Evolutionary conservation across 495 filamentous ascomycete genomes (phyloP).

Genomic region (Penicillium roqueforti): DNA sequence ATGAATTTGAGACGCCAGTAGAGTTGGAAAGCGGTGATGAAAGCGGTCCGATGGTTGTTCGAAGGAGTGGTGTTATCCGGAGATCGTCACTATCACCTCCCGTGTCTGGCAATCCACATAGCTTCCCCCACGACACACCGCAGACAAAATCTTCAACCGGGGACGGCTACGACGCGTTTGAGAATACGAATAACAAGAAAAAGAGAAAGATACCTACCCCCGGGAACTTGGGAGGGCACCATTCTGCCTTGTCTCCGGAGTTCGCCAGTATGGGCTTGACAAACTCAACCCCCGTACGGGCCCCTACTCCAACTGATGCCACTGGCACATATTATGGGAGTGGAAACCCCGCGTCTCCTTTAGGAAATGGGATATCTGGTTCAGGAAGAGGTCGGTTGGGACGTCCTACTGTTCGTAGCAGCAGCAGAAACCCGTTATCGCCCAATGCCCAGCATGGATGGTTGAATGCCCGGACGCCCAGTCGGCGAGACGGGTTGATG

Average conservation of each 20-base stretch:
- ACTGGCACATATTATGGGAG: constrained; percentile 56
- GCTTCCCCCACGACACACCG: constrained; percentile 16
- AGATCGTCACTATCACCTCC: constrained; percentile 36
- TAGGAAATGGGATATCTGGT: constrained; percentile 65
- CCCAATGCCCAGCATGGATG: constrained; percentile 38
- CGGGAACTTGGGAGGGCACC: constrained; percentile 61
- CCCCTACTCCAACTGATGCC: constrained; percentile 42
- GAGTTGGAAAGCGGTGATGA: constrained; percentile 46
- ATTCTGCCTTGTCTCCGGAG: constrained; percentile 57
- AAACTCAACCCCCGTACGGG: constrained; percentile 39
- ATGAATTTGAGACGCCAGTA: constrained; percentile 37
- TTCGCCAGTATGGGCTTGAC: constrained; percentile 59
- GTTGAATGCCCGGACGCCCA: constrained; percentile 31
- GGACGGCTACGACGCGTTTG: constrained; percentile 94
- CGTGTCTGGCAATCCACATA: constrained; percentile 11
- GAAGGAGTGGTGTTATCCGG: constrained; percentile 43
- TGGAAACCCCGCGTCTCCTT: constrained; percentile 46
- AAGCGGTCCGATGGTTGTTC: constrained; percentile 43
- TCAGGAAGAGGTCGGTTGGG: constrained; percentile 77
- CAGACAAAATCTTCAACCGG: constrained; percentile 37
- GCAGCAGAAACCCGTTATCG: constrained; percentile 62
- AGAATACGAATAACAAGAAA: constrained; percentile 99
- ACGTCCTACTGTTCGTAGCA: constrained; percentile 46
- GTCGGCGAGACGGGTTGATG: constrained; percentile 37
- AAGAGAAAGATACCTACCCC: constrained; percentile 95